Evolutionary conservation across 2,329 filamentous ascomycete species (phyloP).

Genomic region (Falciphora oryzae): DNA sequence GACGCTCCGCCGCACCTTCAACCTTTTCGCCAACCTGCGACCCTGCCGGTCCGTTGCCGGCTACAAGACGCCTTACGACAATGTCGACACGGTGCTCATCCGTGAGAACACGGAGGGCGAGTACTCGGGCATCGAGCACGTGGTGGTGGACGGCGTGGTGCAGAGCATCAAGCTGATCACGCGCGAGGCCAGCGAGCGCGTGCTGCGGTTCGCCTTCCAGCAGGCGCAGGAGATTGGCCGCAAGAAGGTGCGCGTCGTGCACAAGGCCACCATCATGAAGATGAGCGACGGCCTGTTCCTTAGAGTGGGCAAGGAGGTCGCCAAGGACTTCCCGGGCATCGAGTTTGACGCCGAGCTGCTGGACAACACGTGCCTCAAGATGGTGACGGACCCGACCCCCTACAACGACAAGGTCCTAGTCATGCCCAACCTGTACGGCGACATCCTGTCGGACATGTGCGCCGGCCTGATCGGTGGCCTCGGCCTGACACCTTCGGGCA

Average conservation of each 20-base stretch:
- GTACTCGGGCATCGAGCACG: slow-evolving; percentile 98
- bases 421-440: slow-evolving; percentile 97
- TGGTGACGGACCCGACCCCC: slow-evolving; percentile 89
- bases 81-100: slow-evolving; percentile 94
- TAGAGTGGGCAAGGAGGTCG: slow-evolving; percentile 73
- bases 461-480: slow-evolving; percentile 97
- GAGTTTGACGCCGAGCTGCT: slow-evolving; percentile 97
- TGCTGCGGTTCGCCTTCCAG: slow-evolving; percentile 96
- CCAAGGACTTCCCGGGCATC: slow-evolving; percentile 92
- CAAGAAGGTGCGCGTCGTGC: slow-evolving; percentile 94
- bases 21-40: slow-evolving; percentile 98
- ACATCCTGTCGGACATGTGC: slow-evolving; percentile 99
- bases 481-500: slow-evolving; percentile 92
- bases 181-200: slow-evolving; percentile 86
- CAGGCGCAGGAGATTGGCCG: slow-evolving; percentile 89
- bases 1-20: slow-evolving; percentile 97
- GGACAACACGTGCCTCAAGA: slow-evolving; percentile 99
- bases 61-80: slow-evolving; percentile 98
- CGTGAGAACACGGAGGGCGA: slow-evolving; percentile 99
- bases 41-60: slow-evolving; percentile 95
- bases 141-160: slow-evolving; percentile 95
- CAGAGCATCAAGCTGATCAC: slow-evolving; percentile 99
- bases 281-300: slow-evolving; percentile 99
- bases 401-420: slow-evolving; percentile 99
- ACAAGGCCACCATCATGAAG: slow-evolving; percentile 99